Evolutionary conservation across 495 filamentous ascomycete genomes (phyloP).

Genomic region (Annulohypoxylon bovei): DNA sequence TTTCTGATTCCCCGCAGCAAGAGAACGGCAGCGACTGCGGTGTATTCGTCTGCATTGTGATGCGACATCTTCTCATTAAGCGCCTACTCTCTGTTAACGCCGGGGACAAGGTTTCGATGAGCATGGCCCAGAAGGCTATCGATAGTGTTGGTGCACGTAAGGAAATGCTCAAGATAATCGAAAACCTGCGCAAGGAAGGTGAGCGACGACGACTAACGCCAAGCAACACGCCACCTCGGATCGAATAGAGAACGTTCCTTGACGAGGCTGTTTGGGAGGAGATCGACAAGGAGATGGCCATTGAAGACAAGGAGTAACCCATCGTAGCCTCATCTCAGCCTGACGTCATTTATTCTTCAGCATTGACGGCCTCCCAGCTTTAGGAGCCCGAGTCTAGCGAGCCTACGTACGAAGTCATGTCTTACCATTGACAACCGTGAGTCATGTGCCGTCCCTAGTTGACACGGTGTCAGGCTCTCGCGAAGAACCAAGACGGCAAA

Average conservation of each 20-base stretch:
- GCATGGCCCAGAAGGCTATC: conserved; percentile 79
- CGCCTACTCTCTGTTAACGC: conserved; percentile 79
- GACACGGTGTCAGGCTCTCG: background rate
- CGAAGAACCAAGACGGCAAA: background rate
- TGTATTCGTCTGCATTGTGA: conserved; percentile 93
- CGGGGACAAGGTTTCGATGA: conserved; percentile 90
- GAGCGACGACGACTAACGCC: conserved; percentile 69
- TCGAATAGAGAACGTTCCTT: conserved; percentile 35
- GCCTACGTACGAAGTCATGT: background rate
- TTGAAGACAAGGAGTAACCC: background rate
- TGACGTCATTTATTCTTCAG: background rate
- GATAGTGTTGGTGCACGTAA: conserved; percentile 80
- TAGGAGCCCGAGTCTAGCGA: background rate
- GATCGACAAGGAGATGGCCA: background rate
- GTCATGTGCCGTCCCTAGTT: background rate
- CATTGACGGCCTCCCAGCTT: background rate
- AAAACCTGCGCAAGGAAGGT: conserved; percentile 82
- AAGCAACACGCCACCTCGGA: conserved; percentile 42
- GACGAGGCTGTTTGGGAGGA: background rate
- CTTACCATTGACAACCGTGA: background rate
- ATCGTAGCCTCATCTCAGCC: background rate
- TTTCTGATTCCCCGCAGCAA: conserved; percentile 89
- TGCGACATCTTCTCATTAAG: conserved; percentile 87
- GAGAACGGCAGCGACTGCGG: conserved; percentile 94
- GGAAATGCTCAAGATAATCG: conserved; percentile 88